Evolutionary conservation across 495 filamentous ascomycete genomes (phyloP).

Genomic region (Gamarada debralockiae): DNA sequence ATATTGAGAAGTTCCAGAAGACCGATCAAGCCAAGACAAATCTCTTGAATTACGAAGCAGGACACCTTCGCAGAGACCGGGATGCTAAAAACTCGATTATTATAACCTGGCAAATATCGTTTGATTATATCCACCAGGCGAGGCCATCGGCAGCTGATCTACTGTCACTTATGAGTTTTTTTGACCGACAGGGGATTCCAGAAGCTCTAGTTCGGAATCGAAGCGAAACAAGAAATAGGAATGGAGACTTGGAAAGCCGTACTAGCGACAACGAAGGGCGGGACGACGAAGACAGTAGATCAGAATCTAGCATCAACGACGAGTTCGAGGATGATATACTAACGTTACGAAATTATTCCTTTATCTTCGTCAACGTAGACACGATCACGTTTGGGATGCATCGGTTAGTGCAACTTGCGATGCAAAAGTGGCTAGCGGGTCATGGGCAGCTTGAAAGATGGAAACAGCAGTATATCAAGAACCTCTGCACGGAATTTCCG

Average conservation of each 20-base stretch:
- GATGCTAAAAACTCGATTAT: conserved; percentile 36
- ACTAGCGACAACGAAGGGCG: conserved; percentile 2
- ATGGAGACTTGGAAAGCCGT: background rate
- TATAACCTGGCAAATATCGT: conserved; percentile 39
- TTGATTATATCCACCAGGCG: too few relatives aligned
- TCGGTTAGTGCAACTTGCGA: conserved; percentile 39
- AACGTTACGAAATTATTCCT: conserved; percentile 35
- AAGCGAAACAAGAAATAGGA: background rate
- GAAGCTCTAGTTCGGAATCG: conserved; percentile 14
- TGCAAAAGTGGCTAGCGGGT: conserved; percentile 35
- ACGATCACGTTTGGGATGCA: conserved; percentile 38
- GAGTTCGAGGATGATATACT: conserved; percentile 38
- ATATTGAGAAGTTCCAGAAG: conserved; percentile 32
- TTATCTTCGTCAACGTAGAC: conserved; percentile 25
- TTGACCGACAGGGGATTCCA: conserved; percentile 28
- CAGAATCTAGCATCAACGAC: conserved; percentile 17
- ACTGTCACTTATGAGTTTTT: too few relatives aligned
- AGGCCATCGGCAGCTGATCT: conserved; percentile 26
- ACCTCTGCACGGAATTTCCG: conserved; percentile 35
- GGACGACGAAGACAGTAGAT: conserved; percentile 15
- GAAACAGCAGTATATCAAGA: conserved; percentile 30
- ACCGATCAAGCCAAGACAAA: conserved; percentile 28
- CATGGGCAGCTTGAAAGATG: conserved; percentile 32
- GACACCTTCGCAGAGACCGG: conserved; percentile 34
- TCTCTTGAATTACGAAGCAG: conserved; percentile 33